Evolutionary conservation across 495 filamentous ascomycete genomes (phyloP), one percentile per base, ranked within the genome.

Genomic region (Cenococcum geophilum): DNA sequence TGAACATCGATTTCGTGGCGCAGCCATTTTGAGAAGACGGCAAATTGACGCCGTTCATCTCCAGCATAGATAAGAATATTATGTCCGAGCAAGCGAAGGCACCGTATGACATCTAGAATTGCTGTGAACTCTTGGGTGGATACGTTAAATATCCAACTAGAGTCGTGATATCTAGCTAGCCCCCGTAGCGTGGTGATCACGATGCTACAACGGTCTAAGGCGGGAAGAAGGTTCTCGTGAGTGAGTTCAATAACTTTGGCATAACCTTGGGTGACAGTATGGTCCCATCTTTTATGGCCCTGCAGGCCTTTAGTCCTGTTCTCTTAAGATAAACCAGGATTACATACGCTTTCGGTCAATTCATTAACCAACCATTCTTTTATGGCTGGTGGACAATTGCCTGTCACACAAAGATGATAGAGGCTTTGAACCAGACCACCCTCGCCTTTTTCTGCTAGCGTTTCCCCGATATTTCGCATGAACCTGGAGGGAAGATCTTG

Each of bases 211-310:
- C 93, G 80, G 62, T 96, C 90, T 10, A 97, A 73, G 0, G 91
- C 91, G 0, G 92, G 92, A 5, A 97, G 77, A 42, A 97, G 83
- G 70, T 89, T 89, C 68, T 96, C 86, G 68, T 96, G 92, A 0
- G 88, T 82, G 25, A 96, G 76, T 51, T 83, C 79, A 21, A 89
- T 83, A 10, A 98, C 81, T 57, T 81, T 87, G 55, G 89, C 83
- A 25, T 95, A 87, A 4, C 90, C 91, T 35, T 77, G 80, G 1
- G 81, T 78, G 20, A 93, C 85, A 18, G 89, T 86, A 69, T 93
- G 92, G 53, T 97, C 91, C 93, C 93, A 98, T 58, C 93, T 81
- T 73, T 96, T 97, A 68, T 96, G 89, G 3, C 91, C 91, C 90
- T 95, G 60, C 61, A 20, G 21, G 58, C 5, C 11, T 74, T 57